Base-by-base conservation (phyloP, 2,329 filamentous ascomycete genomes). In the Aureobasidium sp. region DNA sequence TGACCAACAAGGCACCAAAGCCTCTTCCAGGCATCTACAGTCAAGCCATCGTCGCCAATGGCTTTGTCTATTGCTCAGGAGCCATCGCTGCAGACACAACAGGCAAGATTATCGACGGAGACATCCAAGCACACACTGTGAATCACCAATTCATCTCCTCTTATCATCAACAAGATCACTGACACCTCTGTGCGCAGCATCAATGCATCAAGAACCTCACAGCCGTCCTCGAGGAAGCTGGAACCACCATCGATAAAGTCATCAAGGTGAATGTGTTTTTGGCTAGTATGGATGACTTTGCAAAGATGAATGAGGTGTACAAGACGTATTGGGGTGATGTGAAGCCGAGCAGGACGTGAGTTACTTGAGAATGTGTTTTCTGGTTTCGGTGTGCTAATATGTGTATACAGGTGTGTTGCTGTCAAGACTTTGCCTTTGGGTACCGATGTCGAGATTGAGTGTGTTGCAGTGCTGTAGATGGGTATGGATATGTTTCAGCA, bases 21-120 rank as follows among this genome's bases (percentile, higher is more conserved):
- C 45, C 62, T 25, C 47, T 65, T 14, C 58, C 67, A 1, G 69
- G 68, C 34, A 66, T 73, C 64, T 68, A 67, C 64, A 68, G 63
- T 63, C 72, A 74, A 68, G 72, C 72, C 53, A 70, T 74, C 60
- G 64, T 73, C 39, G 70, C 71, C 72, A 84, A 85, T 68, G 86
- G 85, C 68, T 82, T 87, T 71, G 83, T 90, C n/a, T 89, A 87
- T 76, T 88, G 86, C 76, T 87, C 84, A 1, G 87, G 87, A 27
- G 79, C 79, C 64, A 78, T 89, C 36, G 82, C 82, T 15, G 76
- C 84, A 67, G 80, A 86, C 66, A 80, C 84, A n/a, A 84, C 82
- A 0, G 76, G 74, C 22, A 76, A 81, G 61, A 62, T 87, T 1
- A 78, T 84, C 8, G 79, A 84, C 12, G 85, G 85, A 4, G 79